Evolutionary conservation across 257 asterid genomes (phyloP).

Genomic region (Cinchona pubescens): DNA sequence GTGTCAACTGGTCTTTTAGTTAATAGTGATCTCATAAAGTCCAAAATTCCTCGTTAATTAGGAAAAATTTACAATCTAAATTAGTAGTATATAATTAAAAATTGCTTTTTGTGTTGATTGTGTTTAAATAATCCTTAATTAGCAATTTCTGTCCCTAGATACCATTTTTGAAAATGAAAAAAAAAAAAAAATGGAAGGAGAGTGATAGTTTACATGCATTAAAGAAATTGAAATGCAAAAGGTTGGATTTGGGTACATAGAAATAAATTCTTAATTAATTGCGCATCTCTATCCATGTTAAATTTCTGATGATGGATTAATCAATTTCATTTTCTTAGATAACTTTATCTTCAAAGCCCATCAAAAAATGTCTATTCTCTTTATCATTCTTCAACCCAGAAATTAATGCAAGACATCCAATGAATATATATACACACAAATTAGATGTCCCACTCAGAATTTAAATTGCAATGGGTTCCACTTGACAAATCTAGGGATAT

Average conservation of each 20-base stretch:
- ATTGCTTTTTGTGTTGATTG: not conserved
- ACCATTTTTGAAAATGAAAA: not conserved
- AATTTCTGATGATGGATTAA: not conserved
- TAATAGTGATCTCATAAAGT: no score
- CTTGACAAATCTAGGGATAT: conserved; percentile 16
- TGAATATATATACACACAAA: no score
- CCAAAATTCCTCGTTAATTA: no score
- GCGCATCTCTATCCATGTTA: not conserved
- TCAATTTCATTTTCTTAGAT: conserved; percentile 2
- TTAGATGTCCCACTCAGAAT: no score
- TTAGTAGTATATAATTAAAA: no score
- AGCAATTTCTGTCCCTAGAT: not conserved
- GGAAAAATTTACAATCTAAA: no score
- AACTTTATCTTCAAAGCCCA: not conserved
- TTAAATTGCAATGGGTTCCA: conserved; percentile 17
- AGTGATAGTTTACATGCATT: not conserved
- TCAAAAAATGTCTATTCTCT: not conserved
- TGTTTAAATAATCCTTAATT: no score
- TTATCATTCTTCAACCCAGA: not conserved
- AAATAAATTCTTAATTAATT: not conserved
- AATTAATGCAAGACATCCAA: no score
- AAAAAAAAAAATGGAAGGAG: no score
- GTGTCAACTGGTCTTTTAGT: no score
- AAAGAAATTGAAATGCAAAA: not conserved
- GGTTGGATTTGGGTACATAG: not conserved